Evolutionary conservation across 805 yeast species (phyloP).

Genomic region (Hanseniaspora singularis): DNA sequence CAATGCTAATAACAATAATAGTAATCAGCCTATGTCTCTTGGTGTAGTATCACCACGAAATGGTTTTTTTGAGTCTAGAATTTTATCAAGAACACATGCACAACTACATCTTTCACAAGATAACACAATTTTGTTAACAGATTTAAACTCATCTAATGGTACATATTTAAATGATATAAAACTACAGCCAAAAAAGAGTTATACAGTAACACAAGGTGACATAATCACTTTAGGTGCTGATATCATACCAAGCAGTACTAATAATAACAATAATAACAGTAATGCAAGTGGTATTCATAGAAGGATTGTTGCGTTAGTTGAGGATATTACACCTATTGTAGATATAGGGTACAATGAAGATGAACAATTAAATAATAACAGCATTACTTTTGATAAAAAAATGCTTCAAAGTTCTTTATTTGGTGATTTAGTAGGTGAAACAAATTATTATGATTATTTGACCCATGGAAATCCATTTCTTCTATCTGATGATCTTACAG

Average conservation of each 20-base stretch:
- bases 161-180: conserved; percentile 76
- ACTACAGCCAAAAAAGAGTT: conserved; percentile 39
- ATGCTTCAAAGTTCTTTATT: conserved; percentile 36
- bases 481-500: conserved; percentile 18
- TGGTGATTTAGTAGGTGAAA: conserved; percentile 41
- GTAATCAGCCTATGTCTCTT: too few relatives aligned
- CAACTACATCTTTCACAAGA: conserved; percentile 54
- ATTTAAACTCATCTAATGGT: conserved; percentile 86
- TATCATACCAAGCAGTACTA: conserved; percentile 35
- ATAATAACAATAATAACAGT: conserved; percentile 17
- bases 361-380: too few relatives aligned
- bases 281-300: conserved; percentile 55
- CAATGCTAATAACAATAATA: conserved; percentile 14
- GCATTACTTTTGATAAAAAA: conserved; percentile 15
- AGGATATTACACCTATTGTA: conserved; percentile 40
- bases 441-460: conserved; percentile 40
- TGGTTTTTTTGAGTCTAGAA: conserved; percentile 90
- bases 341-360: conserved; percentile 19
- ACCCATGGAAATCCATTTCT: conserved; percentile 38
- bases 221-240: conserved; percentile 89
- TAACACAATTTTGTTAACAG: conserved; percentile 65
- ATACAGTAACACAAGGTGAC: conserved; percentile 66
- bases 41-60: conserved; percentile 32
- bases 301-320: conserved; percentile 75
- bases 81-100: conserved; percentile 87